phyloP scores from a whole-genome alignment of 441 rosid genomes.

The Gossypium trilobum region DNA sequence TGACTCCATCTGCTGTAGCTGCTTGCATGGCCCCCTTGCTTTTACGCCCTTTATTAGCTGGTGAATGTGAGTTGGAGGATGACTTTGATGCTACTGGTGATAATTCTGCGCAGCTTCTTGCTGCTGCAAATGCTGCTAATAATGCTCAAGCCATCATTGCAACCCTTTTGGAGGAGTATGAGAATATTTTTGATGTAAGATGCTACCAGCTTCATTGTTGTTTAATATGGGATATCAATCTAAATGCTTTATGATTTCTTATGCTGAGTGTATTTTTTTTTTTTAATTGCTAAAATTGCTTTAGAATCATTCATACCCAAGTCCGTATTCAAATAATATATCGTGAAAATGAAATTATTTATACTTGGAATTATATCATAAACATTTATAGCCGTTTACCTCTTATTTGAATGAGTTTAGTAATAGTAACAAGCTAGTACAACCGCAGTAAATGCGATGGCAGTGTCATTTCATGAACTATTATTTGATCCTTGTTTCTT shows the following conservation, averaged over 20 bases:
- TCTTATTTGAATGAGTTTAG: not conserved
- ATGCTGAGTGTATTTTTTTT: not conserved
- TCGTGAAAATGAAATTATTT: not conserved
- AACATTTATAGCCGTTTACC: not conserved
- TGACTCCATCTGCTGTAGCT: conserved; percentile 95
- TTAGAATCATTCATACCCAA: not conserved
- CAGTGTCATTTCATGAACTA: not conserved
- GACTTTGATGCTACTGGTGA: conserved; percentile 78
- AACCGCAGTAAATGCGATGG: not conserved
- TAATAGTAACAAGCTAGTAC: not conserved
- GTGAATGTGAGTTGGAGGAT: conserved; percentile 93
- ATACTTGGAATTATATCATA: not conserved
- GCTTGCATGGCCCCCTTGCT: conserved; percentile 99
- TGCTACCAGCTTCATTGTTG: conserved; percentile 15
- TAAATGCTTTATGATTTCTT: conserved; percentile 15
- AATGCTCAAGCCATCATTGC: conserved; percentile 90
- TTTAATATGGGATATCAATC: not conserved
- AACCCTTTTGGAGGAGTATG: conserved; percentile 81
- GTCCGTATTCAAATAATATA: not conserved
- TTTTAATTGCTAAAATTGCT: not conserved
- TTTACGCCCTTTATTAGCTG: conserved; percentile 84
- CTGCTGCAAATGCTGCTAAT: conserved; percentile 98
- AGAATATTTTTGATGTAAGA: conserved; percentile 83
- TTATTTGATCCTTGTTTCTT: not conserved
- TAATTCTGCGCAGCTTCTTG: conserved; percentile 95